Evolutionary conservation across 2,329 filamentous ascomycete species (phyloP).

Genomic region (Penicillium paneum): DNA sequence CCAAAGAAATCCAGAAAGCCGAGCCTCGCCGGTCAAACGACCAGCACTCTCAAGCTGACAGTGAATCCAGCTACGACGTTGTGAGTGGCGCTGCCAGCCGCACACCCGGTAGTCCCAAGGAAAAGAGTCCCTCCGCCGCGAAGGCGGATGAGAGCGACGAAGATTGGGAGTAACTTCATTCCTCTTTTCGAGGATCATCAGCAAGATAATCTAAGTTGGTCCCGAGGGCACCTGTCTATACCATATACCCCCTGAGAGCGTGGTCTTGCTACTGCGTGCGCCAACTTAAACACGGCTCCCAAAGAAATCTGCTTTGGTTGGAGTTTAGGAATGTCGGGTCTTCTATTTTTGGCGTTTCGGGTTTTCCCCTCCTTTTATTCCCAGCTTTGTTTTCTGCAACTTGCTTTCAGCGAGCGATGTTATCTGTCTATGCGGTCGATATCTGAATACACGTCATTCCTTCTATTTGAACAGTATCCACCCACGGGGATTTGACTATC

Average conservation of each 20-base stretch:
- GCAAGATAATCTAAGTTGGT: background rate
- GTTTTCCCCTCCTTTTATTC: slow-evolving; percentile 13
- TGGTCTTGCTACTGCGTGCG: background rate
- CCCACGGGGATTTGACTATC: background rate
- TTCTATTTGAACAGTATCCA: slow-evolving; percentile 14
- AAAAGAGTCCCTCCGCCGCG: slow-evolving; percentile 40
- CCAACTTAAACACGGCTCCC: background rate
- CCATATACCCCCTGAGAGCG: background rate
- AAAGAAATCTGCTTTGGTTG: slow-evolving; percentile 11
- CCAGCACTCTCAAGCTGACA: slow-evolving; percentile 84
- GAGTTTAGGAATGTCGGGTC: slow-evolving; percentile 19
- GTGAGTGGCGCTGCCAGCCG: slow-evolving; percentile 79
- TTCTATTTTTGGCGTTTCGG: slow-evolving; percentile 18
- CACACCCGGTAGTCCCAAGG: slow-evolving; percentile 65
- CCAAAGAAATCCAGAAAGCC: slow-evolving; percentile 56
- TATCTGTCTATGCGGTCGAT: slow-evolving; percentile 8
- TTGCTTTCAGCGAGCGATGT: slow-evolving; percentile 23
- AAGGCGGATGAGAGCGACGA: slow-evolving; percentile 63
- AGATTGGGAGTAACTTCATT: slow-evolving; percentile 65
- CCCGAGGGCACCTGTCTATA: slow-evolving; percentile 4
- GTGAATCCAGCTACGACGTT: slow-evolving; percentile 93
- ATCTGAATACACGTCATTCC: slow-evolving; percentile 14
- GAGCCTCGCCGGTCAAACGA: slow-evolving; percentile 74
- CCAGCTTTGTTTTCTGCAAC: slow-evolving; percentile 10
- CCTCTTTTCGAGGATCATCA: background rate